phyloP scores from a whole-genome alignment of 2,329 filamentous ascomycete genomes.

The Fusarium chlamydosporum region DNA sequence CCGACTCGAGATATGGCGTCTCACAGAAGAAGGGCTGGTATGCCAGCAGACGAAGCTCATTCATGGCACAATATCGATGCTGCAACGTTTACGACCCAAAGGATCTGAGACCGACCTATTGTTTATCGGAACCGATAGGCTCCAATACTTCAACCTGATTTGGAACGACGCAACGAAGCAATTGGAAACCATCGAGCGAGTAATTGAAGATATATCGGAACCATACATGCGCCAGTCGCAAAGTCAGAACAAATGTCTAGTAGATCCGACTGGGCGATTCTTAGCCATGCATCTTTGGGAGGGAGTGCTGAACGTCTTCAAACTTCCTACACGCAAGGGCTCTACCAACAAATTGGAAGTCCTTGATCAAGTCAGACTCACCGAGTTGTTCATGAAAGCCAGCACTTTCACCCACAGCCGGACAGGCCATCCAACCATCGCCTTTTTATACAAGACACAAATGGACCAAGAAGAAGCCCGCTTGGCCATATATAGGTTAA shows the following conservation, averaged over 20 bases:
- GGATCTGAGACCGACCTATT: slow-evolving; percentile 84
- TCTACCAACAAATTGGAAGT: slow-evolving; percentile 61
- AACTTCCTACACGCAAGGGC: slow-evolving; percentile 63
- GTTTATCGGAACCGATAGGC: slow-evolving; percentile 91
- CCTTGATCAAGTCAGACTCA: slow-evolving; percentile 69
- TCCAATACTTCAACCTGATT: slow-evolving; percentile 89
- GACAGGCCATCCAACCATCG: slow-evolving; percentile 70
- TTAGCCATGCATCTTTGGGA: slow-evolving; percentile 73
- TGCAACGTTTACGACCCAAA: slow-evolving; percentile 82
- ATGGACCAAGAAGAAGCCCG: slow-evolving; percentile 67
- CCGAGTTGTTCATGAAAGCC: slow-evolving; percentile 72
- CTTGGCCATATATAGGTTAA: slow-evolving; percentile 71
- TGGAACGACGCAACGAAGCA: slow-evolving; percentile 76
- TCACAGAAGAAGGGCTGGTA: slow-evolving; percentile 73
- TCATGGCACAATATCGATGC: slow-evolving; percentile 88
- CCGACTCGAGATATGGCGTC: slow-evolving; percentile 85
- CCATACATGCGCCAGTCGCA: slow-evolving; percentile 81
- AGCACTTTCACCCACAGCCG: slow-evolving; percentile 71
- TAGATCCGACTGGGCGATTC: slow-evolving; percentile 81
- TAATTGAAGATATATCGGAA: slow-evolving; percentile 68
- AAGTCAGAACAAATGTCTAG: slow-evolving; percentile 84
- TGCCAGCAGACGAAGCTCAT: slow-evolving; percentile 78
- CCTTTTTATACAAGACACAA: slow-evolving; percentile 70
- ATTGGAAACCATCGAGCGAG: slow-evolving; percentile 66
- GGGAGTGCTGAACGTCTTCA: slow-evolving; percentile 69